Evolutionary conservation across 345 rosid genomes (phyloP), one percentile per base, ranked within the genome.

Genomic region (Lepidium africanum): DNA sequence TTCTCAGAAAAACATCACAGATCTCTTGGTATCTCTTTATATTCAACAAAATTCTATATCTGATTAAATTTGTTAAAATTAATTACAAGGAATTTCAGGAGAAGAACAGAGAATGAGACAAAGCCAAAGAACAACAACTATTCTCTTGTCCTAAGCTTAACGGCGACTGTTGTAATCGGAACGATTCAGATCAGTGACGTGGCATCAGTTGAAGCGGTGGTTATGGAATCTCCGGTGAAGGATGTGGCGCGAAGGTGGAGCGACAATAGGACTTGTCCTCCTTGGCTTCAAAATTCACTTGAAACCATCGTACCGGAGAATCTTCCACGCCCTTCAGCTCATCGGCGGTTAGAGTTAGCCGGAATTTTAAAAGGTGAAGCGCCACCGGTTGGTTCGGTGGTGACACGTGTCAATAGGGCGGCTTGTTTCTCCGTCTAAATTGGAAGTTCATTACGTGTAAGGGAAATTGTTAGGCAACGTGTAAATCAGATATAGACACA

Each of bases 241-340:
- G 70, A 64, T 2, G 40, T 8, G 3, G 25, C 32, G 14, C 9
- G 76, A 8, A 81, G 78, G 59, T 85, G 90, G 90, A 85, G 90
- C 11, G 86, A 85, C 5, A 76, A 67, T 52, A 77, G 85, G n/a
- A 27, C n/a, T 5, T 83, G 90, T 63, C 90, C 83, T 0, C 77
- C 90, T 3, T 85, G 90, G 87, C 59, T 49, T 25, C 9, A 37
- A 35, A 85, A 81, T 42, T 80, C 86, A 2, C 59, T 85, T 0
- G 84, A 83, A 75, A 75, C 80, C 2, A 77, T 81, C 10, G 87
- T 85, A 45, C 90, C 90, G 1, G 90, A 85, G 79, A 85, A 85
- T 74, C 90, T 85, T 45, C 90, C 86, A 0, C 77, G 87, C 35
- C 87, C 84, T 1, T 66, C 77, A 1, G 64, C 62, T 40, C 74